A percentile compares a stretch with the other conserved stretches of the same genome.
phyloP scores from a whole-genome alignment of 2,329 filamentous ascomycete genomes.

The Colletotrichum higginsianum region DNA sequence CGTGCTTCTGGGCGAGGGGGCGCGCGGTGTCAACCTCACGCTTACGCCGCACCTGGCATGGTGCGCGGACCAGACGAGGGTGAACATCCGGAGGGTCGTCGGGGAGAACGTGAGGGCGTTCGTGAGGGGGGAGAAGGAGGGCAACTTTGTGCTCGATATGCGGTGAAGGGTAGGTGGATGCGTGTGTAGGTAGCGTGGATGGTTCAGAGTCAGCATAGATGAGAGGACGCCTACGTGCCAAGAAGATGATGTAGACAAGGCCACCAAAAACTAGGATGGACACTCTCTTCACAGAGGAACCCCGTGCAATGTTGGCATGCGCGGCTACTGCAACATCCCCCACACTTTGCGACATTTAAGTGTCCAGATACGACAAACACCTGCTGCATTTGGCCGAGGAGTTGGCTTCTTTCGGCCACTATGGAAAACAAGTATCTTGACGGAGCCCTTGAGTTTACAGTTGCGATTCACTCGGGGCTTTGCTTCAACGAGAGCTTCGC shows the following conservation, averaged over 20 bases:
- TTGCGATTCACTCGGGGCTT: background rate
- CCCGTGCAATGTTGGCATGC: background rate
- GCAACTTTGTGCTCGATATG: conserved; percentile 38
- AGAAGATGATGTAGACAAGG: background rate
- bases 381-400: background rate
- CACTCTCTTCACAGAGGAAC: background rate
- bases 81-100: conserved; percentile 40
- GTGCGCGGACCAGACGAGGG: conserved; percentile 42
- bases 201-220: background rate
- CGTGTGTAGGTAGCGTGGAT: background rate
- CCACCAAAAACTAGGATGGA: background rate
- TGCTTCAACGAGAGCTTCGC: background rate
- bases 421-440: background rate
- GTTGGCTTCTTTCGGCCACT: background rate
- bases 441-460: background rate
- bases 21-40: conserved; percentile 48
- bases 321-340: conserved; percentile 9
- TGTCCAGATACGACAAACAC: background rate
- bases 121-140: conserved; percentile 31
- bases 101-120: conserved; percentile 38
- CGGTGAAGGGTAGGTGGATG: background rate
- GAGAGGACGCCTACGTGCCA: background rate
- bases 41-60: conserved; percentile 51
- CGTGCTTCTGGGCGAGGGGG: conserved; percentile 36
- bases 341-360: conserved; percentile 20